Evolutionary conservation across 306 rosid species (phyloP), one percentile per base, ranked within the genome.

Genomic region (Rosa persica): DNA sequence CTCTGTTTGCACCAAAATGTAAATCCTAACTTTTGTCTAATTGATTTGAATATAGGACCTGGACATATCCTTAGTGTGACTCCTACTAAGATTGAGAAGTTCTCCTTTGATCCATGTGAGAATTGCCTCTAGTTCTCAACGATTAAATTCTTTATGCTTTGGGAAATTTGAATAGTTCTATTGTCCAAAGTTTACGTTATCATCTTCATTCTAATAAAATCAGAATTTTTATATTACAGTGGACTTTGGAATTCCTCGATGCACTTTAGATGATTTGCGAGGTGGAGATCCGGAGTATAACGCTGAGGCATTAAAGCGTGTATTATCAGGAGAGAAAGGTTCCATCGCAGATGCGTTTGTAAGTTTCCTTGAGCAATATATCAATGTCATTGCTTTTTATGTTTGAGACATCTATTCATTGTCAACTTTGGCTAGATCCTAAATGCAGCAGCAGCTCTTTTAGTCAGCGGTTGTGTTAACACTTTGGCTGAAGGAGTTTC

Each of bases 61-160:
- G 97, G 99, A 80, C 40, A 87, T 44, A 85, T 96, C 82, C 96
- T 89, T 78, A 96, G 93, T 27, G 96, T 96, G 57, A 96, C 96
- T 58, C 93, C 96, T 2, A 88, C 84, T 27, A 86, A 85, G 83
- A 85, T 93, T 19, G 92, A 96, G 20, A 87, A 83, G 86, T 93
- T 93, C 85, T 77, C 89, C 39, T 91, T 91, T 62, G 98, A 96
- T 87, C 99, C 99, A 81, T 65, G 99, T 96, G 88, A 89, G 94
- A 75, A 85, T 80, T 34, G 16, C 27, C 76, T 69, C 72, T 80
- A 27, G 36, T 51, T 75, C 34, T 51, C 85, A 25, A 80, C 73
- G 62, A 17, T 80, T 44, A 58, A 23, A 68, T 74, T 73, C 36
- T 34, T 49, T 55, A n/a, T 73, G 13, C 34, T 40, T 30, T 52